These are phyloP conservation scores for Linum usitatissimum DNA, from an alignment of 345 rosid genomes.

Conservation along the genomic window DNA sequence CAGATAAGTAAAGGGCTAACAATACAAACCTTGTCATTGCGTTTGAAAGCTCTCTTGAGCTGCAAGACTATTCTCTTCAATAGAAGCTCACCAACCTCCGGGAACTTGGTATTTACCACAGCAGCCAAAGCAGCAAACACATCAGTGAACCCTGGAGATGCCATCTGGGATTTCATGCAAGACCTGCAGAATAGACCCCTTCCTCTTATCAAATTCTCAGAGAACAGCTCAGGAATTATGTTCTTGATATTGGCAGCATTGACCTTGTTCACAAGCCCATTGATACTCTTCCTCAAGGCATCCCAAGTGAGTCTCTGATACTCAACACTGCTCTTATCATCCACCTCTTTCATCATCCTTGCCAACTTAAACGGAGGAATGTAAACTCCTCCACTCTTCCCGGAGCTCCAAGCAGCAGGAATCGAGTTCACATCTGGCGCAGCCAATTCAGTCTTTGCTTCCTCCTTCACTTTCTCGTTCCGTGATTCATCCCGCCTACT, in stretches of 20 bases:
- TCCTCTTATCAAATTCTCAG: constrained; percentile 80
- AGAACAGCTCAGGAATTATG: constrained; percentile 73
- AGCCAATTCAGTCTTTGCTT: not conserved
- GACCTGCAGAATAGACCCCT: constrained; percentile 87
- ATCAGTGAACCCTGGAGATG: constrained; percentile 84
- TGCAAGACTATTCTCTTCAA: constrained; percentile 78
- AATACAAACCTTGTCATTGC: constrained; percentile 65
- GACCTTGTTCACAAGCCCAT: constrained; percentile 81
- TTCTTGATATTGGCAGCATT: constrained; percentile 79
- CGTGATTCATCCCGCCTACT: not conserved
- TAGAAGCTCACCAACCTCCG: constrained; percentile 76
- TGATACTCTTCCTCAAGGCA: constrained; percentile 90
- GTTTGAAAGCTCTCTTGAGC: constrained; percentile 89
- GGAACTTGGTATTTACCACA: constrained; percentile 77
- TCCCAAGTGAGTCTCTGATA: constrained; percentile 93
- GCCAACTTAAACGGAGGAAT: constrained; percentile 87
- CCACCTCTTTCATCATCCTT: constrained; percentile 74
- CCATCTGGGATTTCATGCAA: constrained; percentile 94
- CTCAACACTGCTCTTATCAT: constrained; percentile 73
- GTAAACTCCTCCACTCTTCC: constrained; percentile 68
- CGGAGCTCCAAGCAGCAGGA: not conserved
- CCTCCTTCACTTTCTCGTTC: not conserved
- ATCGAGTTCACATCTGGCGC: not conserved
- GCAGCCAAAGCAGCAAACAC: constrained; percentile 83
- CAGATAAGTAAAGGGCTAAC: not conserved